Base-by-base conservation (phyloP, 495 filamentous ascomycete species). In the Aspergillus bridgeri region DNA sequence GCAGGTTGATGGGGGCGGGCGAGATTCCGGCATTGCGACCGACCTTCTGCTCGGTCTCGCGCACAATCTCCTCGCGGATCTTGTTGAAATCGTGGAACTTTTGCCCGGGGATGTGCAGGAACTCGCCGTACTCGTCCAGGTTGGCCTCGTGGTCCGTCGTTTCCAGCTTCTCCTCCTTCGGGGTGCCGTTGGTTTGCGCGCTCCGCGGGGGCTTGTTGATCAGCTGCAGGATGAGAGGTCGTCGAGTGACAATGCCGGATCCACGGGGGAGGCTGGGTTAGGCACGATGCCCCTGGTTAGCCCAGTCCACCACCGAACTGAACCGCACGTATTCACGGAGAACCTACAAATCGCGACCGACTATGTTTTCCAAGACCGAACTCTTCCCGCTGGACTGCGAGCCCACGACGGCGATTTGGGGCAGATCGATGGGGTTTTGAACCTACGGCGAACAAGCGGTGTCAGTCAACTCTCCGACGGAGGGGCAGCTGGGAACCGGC, bases 51-150 rank as follows among this genome's bases (percentile, higher is more conserved):
- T 98, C 95, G 50, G 95, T 99, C 78, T 99, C 95, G 67, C 90
- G 85, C 56, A 92, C 89, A 65, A 99, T 98, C 79, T 99, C 95
- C 43, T 99, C 95, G 59, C 95, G 86, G 64, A 99, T 96, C 82
- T 97, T 96, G 81, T 96, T 95, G 80, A 99, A 99, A 75, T 99
- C 95, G 79, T 85, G 85, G 81, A 96, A 98, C 77, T 98, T 98
- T 79, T 99, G 89, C 62, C 94, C 94, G 38, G 94, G 95, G 57
- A 99, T 91, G 71, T 99, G 95, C 51, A 98, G 81, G 75, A 99
- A 99, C 80, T 99, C 95, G 76, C 94, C 95, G 87, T 96, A 98
- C 74, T 99, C 95, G 68, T 98, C 92, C 25, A 83, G 70, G 73
- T 99, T 99, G 61, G 90, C 86, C 57, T 90, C 90, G 68, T 86